Evolutionary conservation across 2,329 filamentous ascomycete species (phyloP).

Genomic region (Aureobasidium sp.): DNA sequence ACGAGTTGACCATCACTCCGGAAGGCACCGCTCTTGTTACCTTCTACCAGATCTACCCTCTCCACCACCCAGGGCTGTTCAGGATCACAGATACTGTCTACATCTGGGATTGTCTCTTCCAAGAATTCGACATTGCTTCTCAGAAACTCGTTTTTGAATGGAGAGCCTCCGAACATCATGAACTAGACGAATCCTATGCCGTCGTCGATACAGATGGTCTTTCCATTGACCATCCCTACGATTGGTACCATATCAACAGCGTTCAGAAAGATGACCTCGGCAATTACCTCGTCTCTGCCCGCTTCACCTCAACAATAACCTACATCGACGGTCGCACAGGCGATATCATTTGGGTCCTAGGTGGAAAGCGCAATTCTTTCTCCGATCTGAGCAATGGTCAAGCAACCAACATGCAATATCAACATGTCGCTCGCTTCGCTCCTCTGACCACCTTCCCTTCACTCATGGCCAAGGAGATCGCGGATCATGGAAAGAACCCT

Average conservation of each 20-base stretch:
- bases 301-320: conserved; percentile 38
- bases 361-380: conserved; percentile 18
- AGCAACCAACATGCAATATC: conserved; percentile 17
- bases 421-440: conserved; percentile 24
- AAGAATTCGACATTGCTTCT: conserved; percentile 36
- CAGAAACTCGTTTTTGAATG: conserved; percentile 35
- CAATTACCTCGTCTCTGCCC: conserved; percentile 45
- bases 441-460: conserved; percentile 37
- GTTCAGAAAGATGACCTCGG: conserved; percentile 41
- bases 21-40: conserved; percentile 20
- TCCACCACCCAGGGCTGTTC: conserved; percentile 4
- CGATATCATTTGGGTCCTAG: conserved; percentile 41
- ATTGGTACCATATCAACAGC: conserved; percentile 48
- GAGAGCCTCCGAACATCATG: conserved; percentile 34
- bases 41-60: background rate
- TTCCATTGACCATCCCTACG: conserved; percentile 16
- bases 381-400: conserved; percentile 16
- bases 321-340: conserved; percentile 39
- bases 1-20: conserved; percentile 35
- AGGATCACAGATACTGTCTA: conserved; percentile 7
- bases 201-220: background rate
- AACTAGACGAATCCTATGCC: conserved; percentile 14
- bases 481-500: background rate
- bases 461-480: conserved; percentile 12
- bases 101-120: conserved; percentile 32